Conservation (phyloP, 768 basidiomycete genomes). For the Lactifluus pinguis region DNA sequence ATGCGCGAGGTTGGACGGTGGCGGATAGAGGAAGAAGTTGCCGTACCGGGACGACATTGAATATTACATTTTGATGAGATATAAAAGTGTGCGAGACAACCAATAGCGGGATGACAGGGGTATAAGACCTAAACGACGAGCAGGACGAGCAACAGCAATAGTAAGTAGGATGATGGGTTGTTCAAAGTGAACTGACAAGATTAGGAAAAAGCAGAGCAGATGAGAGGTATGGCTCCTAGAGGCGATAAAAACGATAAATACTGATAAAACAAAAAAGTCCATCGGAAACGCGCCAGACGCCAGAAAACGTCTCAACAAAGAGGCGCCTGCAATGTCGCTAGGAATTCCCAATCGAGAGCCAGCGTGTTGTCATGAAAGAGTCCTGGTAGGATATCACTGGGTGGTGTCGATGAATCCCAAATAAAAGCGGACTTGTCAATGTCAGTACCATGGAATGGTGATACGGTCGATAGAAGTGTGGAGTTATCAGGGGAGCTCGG, state of each 20-base stretch:
- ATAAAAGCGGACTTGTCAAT: not conserved
- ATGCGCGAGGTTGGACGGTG: slow-evolving; percentile 90
- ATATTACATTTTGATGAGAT: not conserved
- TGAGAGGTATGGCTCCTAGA: not conserved
- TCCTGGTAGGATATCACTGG: not conserved
- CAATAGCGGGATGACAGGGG: not conserved
- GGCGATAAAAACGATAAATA: not conserved
- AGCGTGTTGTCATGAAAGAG: not conserved
- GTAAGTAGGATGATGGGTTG: not conserved
- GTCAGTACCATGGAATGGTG: too few species aligned
- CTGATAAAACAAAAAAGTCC: not conserved
- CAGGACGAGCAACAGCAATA: not conserved
- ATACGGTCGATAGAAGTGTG: not conserved
- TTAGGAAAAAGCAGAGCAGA: not conserved
- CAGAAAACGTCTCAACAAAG: not conserved
- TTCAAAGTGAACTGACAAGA: too few species aligned
- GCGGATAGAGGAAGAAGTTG: slow-evolving; percentile 71
- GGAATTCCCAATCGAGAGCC: not conserved
- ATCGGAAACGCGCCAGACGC: not conserved
- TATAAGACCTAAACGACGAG: not conserved
- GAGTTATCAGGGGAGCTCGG: not conserved
- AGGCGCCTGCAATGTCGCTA: not conserved
- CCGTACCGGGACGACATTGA: slow-evolving; percentile 51
- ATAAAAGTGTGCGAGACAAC: not conserved
- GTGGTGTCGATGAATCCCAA: not conserved